Evolutionary conservation across 495 filamentous ascomycete species (phyloP), one percentile per base, ranked within the genome.

Genomic region (Xylaria flabelliformis): DNA sequence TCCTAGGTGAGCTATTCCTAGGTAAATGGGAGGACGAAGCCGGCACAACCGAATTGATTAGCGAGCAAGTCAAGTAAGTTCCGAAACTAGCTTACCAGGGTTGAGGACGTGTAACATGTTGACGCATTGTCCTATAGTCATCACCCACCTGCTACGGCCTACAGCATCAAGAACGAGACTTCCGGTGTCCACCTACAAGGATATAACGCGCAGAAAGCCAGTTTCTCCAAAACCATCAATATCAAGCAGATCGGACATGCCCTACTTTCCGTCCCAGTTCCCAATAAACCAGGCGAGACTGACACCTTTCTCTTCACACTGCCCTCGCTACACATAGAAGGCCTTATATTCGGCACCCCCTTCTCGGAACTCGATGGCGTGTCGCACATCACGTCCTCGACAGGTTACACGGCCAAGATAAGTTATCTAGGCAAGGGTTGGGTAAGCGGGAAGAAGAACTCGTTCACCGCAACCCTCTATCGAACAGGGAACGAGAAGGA

Each of bases 201-300:
- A 69, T 97, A 98, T 83, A 97, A 98, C 75, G 97, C 93, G n/a
- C 97, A 98, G 77, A 98, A 97, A 80, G 96, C 94, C 8, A 94
- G 91, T 29, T 97, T 98, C 80, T 92, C 91, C 41, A 91, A 91
- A 63, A 97, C 95, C 13, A 98, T 99, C 81, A 90, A 95, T 74
- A 91, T 99, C 78, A 97, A 96, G 83, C 95, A 98, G 85, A 92
- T 98, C 80, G 96, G 96, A 67, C 95, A 98, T 76, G 94, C 95
- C n/a, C 82, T 97, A 24, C 88, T 94, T 64, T 90, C 92, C 36
- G 81, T 97, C 67, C 92, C 93, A 61, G 82, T 82, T 36, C 83
- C 86, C 32, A 82, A 82, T 39, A 83, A 84, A 64, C 65, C 75
- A 0, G 85, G 66, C 29, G 77, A 82, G 70, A 81, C 76, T 44